A percentile compares a stretch with the other conserved stretches of the same genome.
These are phyloP conservation scores for Pichia membranifaciens DNA, from an alignment of 805 yeast genomes.

Conservation along the genomic window DNA sequence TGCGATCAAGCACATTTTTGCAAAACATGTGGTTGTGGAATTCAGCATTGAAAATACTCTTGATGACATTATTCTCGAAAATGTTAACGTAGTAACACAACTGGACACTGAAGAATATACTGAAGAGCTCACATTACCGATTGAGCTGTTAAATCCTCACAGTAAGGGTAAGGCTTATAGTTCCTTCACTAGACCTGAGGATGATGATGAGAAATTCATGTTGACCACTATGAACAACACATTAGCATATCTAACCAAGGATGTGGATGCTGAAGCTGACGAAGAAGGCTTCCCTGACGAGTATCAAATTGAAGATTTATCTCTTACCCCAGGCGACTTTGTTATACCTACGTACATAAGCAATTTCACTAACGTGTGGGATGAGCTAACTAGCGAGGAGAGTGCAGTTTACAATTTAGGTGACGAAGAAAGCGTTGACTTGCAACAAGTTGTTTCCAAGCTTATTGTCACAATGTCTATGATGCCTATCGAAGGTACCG, in stretches of 20 bases:
- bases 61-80: constrained; percentile 67
- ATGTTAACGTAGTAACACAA: constrained; percentile 65
- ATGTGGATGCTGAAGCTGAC: constrained; percentile 63
- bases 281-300: constrained; percentile 91
- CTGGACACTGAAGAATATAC: constrained; percentile 51
- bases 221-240: constrained; percentile 52
- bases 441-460: constrained; percentile 54
- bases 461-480: constrained; percentile 51
- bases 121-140: constrained; percentile 71
- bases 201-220: constrained; percentile 19
- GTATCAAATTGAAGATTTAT: constrained; percentile 80
- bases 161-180: constrained; percentile 72
- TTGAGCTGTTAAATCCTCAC: constrained; percentile 66
- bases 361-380: constrained; percentile 67
- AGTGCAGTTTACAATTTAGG: constrained; percentile 64
- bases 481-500: constrained; percentile 71
- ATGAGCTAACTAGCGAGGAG: constrained; percentile 58
- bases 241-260: constrained; percentile 70
- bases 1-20: constrained; percentile 78
- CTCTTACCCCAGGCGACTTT: constrained; percentile 74
- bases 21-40: constrained; percentile 68
- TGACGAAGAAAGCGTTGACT: constrained; percentile 32
- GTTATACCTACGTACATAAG: constrained; percentile 72
- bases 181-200: constrained; percentile 58
- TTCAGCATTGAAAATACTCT: constrained; percentile 82